Conservation (phyloP, 768 basidiomycete genomes). For the Calocera cornea region DNA sequence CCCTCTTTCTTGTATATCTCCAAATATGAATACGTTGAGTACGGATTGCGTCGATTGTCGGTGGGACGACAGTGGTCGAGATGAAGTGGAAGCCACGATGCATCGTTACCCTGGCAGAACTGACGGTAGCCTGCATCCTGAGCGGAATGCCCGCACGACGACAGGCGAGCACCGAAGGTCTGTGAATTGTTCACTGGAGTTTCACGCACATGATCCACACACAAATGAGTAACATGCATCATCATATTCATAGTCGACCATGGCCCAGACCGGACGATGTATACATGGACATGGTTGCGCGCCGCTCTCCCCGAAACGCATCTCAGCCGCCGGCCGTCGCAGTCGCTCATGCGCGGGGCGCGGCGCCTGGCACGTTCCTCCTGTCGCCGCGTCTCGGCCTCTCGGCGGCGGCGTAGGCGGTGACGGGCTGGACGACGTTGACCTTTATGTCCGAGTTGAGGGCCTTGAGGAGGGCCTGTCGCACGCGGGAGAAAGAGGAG, state of each 20-base stretch:
- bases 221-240: constrained; percentile 3
- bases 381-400: constrained; percentile 57
- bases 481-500: background rate
- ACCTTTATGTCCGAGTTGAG: constrained; percentile 92
- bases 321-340: too few species aligned
- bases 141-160: too few species aligned
- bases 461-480: constrained; percentile 68
- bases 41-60: too few species aligned
- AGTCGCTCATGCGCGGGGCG: background rate
- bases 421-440: constrained; percentile 49
- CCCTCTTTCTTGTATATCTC: background rate
- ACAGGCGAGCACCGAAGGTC: too few species aligned
- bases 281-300: constrained; percentile 3
- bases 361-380: constrained; percentile 72
- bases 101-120: too few species aligned
- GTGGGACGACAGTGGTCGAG: too few species aligned
- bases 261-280: background rate
- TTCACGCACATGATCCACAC: too few species aligned
- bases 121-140: too few species aligned
- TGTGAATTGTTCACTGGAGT: too few species aligned
- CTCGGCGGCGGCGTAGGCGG: constrained; percentile 43
- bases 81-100: too few species aligned
- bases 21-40: background rate
- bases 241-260: constrained; percentile 4
- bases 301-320: too few species aligned